These are phyloP conservation scores for Penicillium lividum DNA, from an alignment of 495 filamentous ascomycete species.

Conservation along the genomic window DNA sequence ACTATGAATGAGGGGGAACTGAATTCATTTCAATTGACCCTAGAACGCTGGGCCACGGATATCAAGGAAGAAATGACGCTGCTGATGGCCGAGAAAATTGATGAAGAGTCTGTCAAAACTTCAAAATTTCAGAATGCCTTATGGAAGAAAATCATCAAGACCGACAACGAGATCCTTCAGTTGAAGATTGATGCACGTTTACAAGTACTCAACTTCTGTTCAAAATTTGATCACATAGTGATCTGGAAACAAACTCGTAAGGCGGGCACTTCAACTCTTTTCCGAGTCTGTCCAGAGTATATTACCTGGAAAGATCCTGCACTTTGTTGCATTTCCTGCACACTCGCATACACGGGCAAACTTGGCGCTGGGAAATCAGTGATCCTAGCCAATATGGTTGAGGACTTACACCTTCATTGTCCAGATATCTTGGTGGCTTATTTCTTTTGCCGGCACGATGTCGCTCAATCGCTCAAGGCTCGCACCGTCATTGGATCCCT, in stretches of 20 bases:
- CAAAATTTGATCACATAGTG: slow-evolving; percentile 40
- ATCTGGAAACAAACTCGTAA: slow-evolving; percentile 47
- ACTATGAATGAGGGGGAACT: slow-evolving; percentile 12
- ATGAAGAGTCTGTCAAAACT: slow-evolving; percentile 28
- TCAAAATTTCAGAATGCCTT: slow-evolving; percentile 5
- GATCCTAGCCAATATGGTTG: slow-evolving; percentile 43
- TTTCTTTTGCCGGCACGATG: slow-evolving; percentile 48
- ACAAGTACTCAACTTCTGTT: slow-evolving; percentile 39
- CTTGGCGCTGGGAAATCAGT: slow-evolving; percentile 47
- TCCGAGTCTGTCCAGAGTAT: slow-evolving; percentile 29
- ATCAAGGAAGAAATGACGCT: slow-evolving; percentile 41
- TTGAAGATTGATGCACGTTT: slow-evolving; percentile 27
- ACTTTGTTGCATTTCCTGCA: slow-evolving; percentile 3
- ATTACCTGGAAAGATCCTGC: slow-evolving; percentile 33
- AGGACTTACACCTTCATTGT: slow-evolving; percentile 37
- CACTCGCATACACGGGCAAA: slow-evolving; percentile 39
- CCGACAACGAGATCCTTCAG: slow-evolving; percentile 25
- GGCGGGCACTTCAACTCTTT: slow-evolving; percentile 36
- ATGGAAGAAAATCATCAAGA: slow-evolving; percentile 28
- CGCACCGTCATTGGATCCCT: slow-evolving; percentile 40
- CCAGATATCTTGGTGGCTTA: slow-evolving; percentile 30
- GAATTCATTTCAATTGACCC: slow-evolving; percentile 33
- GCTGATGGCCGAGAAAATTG: slow-evolving; percentile 29
- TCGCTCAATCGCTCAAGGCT: slow-evolving; percentile 38
- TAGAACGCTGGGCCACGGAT: slow-evolving; percentile 36